These are phyloP conservation scores for Bjerkandera adusta DNA, from an alignment of 1,284 basidiomycete species.

Conservation along the genomic window DNA sequence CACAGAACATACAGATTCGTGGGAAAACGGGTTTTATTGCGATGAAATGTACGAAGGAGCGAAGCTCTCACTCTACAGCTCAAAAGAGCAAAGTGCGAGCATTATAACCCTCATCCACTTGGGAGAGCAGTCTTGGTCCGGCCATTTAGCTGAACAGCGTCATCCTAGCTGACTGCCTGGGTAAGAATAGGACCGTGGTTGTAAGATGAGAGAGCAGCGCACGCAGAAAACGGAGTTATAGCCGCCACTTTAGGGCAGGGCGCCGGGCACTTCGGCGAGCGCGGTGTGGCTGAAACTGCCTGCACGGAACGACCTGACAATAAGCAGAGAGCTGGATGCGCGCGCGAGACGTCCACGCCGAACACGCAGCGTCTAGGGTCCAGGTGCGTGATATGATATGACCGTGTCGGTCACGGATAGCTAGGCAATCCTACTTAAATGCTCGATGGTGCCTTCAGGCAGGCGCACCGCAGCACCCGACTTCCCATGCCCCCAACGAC, in stretches of 20 bases:
- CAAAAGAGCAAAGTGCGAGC: conserved; percentile 41
- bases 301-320: too few relatives aligned
- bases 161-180: conserved; percentile 55
- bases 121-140: conserved; percentile 57
- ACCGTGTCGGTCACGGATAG: too few relatives aligned
- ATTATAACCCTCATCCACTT: conserved; percentile 64
- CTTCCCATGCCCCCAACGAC: conserved; percentile 39
- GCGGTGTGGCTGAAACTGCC: too few relatives aligned
- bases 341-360: too few relatives aligned
- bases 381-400: too few relatives aligned
- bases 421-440: too few relatives aligned
- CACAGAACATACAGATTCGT: not conserved
- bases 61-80: conserved; percentile 49
- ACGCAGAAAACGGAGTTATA: not conserved
- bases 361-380: too few relatives aligned
- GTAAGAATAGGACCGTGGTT: conserved; percentile 57
- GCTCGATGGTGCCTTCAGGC: not conserved
- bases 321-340: too few relatives aligned
- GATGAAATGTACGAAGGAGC: conserved; percentile 58
- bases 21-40: conserved; percentile 2
- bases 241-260: too few relatives aligned
- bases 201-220: conserved; percentile 46
- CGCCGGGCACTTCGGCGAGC: too few relatives aligned
- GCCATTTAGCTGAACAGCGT: conserved; percentile 69
- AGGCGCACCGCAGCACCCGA: too few relatives aligned